Evolutionary conservation across 2,329 filamentous ascomycete species (phyloP).

Genomic region (Elsinoe perseae): DNA sequence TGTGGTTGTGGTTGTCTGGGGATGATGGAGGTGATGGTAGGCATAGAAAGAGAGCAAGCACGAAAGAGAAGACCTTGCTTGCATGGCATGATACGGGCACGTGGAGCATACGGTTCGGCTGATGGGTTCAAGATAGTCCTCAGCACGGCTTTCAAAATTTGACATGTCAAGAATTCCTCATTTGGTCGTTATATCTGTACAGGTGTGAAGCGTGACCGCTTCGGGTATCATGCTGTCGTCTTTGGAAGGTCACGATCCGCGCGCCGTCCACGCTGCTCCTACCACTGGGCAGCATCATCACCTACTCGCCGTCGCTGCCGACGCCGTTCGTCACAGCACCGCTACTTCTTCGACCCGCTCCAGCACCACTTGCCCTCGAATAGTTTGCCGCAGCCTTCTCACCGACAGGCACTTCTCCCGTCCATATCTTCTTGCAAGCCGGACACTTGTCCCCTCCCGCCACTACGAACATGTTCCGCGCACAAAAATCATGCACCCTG

Average conservation of each 20-base stretch:
- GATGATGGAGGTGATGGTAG: conserved; percentile 2
- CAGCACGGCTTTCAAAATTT: conserved; percentile 17
- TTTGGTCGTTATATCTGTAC: neutral
- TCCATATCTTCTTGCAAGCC: conserved; percentile 45
- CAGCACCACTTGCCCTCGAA: conserved; percentile 19
- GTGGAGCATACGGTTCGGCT: conserved; percentile 17
- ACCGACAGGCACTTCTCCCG: conserved; percentile 45
- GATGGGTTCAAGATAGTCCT: conserved; percentile 14
- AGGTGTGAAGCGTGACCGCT: conserved; percentile 1
- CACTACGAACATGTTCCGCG: conserved; percentile 63
- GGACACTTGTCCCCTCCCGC: conserved; percentile 57
- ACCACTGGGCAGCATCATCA: neutral
- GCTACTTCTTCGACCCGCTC: conserved; percentile 19
- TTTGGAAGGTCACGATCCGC: neutral
- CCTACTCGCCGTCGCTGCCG: conserved; percentile 17
- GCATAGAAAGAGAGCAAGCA: conserved; percentile 3
- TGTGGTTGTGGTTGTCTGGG: conserved; percentile 16
- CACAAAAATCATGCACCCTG: conserved; percentile 70
- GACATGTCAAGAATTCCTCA: conserved; percentile 12
- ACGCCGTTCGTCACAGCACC: conserved; percentile 20
- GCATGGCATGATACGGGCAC: conserved; percentile 13
- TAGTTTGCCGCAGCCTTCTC: conserved; percentile 38
- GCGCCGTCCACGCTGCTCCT: neutral
- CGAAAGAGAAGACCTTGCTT: neutral
- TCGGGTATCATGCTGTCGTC: conserved; percentile 13